Percentiles rank a stretch among this genome's conserved stretches.
Evolutionary conservation across 2,329 filamentous ascomycete genomes (phyloP).

Genomic region (Ophioceras dolichostomum): DNA sequence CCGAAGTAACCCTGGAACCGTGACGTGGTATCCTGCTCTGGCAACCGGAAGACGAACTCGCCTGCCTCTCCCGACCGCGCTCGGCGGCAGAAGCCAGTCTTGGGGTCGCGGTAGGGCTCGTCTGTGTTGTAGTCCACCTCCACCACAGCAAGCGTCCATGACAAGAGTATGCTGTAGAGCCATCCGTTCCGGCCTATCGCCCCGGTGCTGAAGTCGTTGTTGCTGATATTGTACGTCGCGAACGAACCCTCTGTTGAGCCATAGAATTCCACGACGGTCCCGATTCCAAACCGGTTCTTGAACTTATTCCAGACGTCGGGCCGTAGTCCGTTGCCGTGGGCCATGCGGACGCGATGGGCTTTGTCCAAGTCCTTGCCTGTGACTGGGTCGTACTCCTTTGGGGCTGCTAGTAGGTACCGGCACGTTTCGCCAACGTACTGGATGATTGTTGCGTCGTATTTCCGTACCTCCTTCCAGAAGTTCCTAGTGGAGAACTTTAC

Average conservation of each 20-base stretch:
- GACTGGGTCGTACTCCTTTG: constrained; percentile 45
- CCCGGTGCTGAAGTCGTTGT: constrained; percentile 65
- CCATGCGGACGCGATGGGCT: constrained; percentile 59
- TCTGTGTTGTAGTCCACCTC: constrained; percentile 62
- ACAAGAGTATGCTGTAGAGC: constrained; percentile 43
- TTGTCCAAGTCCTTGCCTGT: constrained; percentile 60
- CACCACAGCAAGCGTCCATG: constrained; percentile 43
- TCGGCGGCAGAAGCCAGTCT: constrained; percentile 54
- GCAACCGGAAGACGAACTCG: constrained; percentile 63
- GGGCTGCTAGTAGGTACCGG: constrained; percentile 63
- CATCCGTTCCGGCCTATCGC: constrained; percentile 65
- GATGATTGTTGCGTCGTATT: constrained; percentile 58
- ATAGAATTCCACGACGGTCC: constrained; percentile 69
- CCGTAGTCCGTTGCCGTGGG: constrained; percentile 75
- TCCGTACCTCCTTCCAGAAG: constrained; percentile 69
- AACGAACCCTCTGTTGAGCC: constrained; percentile 61
- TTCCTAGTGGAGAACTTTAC: constrained; percentile 65
- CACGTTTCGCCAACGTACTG: constrained; percentile 87
- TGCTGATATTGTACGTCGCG: constrained; percentile 63
- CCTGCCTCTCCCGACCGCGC: constrained; percentile 52
- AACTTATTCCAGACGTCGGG: constrained; percentile 80
- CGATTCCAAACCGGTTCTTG: constrained; percentile 68
- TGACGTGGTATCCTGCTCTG: constrained; percentile 44
- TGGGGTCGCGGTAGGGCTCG: constrained; percentile 51
- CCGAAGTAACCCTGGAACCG: constrained; percentile 76